Base-by-base conservation (phyloP, 805 yeast species). In the Yarrowia divulgata region DNA sequence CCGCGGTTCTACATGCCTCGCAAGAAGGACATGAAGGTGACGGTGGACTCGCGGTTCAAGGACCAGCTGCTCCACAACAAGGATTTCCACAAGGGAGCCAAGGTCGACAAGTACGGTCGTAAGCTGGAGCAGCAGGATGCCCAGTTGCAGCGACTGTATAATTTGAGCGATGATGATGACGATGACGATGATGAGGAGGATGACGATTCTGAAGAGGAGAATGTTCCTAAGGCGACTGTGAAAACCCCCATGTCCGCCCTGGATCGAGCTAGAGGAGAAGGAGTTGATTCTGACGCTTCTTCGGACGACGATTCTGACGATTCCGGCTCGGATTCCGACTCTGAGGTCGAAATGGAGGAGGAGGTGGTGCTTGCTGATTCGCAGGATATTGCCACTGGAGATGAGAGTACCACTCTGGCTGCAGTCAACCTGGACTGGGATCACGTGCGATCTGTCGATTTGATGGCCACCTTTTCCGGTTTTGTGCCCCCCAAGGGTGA, bases 381-480 rank as follows among this genome's bases (percentile, higher is more conserved):
- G 9, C 81, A 80, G 10, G 84, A 85, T 67, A 90, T 95, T n/a
- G 93, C 90, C 62, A 89, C 87, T 64, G 96, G 97, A 57, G 97
- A 94, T 1, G 97, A 97, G 39, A 83, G 97, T 0, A 81, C 81
- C 42, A 82, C 90, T 7, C 82, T 95, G 75, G 99, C 99, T 0
- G 97, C 89, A 1, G 98, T 95, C 39, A 95, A 95, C 75, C 82
- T 95, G 85, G 99, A 95, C 77, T 95, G 99, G 99, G 99, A 95
- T 74, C 90, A 95, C 75, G 84, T 95, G n/a, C 85, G 87, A 57
- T 90, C 98, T 0, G 86, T 86, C 4, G 98, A 95, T 77, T 81
- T 94, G 72, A 86, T 91, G 89, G 97, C 97, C 5, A 89, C 98
- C 0, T 92, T 94, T 74, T 81, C 88, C 13, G 62, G 69, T 13